Evolutionary conservation across 768 basidiomycete genomes (phyloP).

Genomic region (Sporobolomyces phaffii): DNA sequence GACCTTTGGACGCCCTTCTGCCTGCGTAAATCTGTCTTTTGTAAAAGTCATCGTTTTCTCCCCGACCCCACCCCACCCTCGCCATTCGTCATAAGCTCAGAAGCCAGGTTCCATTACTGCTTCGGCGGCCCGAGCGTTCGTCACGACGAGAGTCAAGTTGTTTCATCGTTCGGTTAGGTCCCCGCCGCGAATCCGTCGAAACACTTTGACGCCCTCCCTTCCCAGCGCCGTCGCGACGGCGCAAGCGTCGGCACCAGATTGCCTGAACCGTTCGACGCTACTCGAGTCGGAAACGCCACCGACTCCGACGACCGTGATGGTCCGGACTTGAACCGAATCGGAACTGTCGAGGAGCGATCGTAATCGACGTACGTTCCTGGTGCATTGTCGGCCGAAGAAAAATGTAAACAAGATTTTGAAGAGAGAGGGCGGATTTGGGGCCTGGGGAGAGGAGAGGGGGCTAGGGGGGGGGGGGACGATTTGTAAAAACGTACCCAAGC

Average conservation of each 20-base stretch:
- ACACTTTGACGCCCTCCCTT: slow-evolving; percentile 48
- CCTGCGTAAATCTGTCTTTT: no score
- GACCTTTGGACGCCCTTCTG: no score
- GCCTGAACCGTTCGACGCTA: slow-evolving; percentile 62
- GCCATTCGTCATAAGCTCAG: no score
- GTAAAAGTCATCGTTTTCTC: no score
- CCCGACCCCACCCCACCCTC: no score
- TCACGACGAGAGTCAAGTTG: no score
- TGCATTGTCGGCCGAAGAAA: not conserved
- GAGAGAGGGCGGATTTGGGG: no score
- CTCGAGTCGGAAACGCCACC: slow-evolving; percentile 67
- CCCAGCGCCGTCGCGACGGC: slow-evolving; percentile 59
- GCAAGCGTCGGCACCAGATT: slow-evolving; percentile 66
- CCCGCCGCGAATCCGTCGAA: slow-evolving; percentile 42
- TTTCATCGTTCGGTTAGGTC: no score
- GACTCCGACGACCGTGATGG: slow-evolving; percentile 66
- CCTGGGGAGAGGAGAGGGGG: not conserved
- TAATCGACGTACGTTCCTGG: slow-evolving; percentile 52
- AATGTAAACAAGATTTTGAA: not conserved
- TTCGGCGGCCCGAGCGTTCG: no score
- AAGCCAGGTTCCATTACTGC: no score
- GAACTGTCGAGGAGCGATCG: slow-evolving; percentile 53
- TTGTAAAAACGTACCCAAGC: slow-evolving; percentile 63
- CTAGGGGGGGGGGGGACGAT: not conserved
- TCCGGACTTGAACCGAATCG: slow-evolving; percentile 49